Evolutionary conservation across 2,329 filamentous ascomycete species (phyloP).

Genomic region (Berkeleyomyces basicola): DNA sequence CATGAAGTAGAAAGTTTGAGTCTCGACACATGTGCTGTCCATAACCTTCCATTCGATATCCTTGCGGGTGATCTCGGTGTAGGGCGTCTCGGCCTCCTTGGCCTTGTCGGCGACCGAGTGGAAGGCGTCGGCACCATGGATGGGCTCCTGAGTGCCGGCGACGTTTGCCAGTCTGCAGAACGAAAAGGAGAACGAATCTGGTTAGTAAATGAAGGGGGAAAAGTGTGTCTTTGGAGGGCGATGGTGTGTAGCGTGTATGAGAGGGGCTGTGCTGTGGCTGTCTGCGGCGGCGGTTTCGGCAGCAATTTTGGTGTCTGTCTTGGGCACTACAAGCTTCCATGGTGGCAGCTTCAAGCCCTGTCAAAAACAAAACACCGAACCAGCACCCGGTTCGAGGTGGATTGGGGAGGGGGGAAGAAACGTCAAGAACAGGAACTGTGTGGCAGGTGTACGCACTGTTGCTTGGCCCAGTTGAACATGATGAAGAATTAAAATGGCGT

Average conservation of each 20-base stretch:
- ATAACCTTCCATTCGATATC: conserved; percentile 70
- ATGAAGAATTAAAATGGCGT: conserved; percentile 19
- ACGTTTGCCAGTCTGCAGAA: conserved; percentile 50
- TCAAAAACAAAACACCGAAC: not conserved
- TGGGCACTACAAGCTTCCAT: not conserved
- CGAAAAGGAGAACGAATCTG: not conserved
- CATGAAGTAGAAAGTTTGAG: conserved; percentile 83
- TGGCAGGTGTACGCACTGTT: conserved; percentile 45
- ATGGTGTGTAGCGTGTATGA: not conserved
- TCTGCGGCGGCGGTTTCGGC: not conserved
- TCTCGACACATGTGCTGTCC: conserved; percentile 82
- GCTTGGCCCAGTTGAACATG: conserved; percentile 93
- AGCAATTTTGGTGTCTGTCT: not conserved
- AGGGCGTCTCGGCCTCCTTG: conserved; percentile 54
- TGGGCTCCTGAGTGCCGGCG: conserved; percentile 88
- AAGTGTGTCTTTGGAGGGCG: not conserved
- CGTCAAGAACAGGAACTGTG: conserved; percentile 3
- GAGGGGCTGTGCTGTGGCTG: not conserved
- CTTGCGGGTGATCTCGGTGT: conserved; percentile 60
- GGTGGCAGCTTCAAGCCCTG: not conserved
- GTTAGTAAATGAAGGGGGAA: not conserved
- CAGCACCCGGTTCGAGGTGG: conserved; percentile 16
- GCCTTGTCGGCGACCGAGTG: conserved; percentile 71
- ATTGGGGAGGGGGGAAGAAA: conserved; percentile 11
- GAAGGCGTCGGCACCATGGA: conserved; percentile 82